Percentiles rank a stretch among this genome's conserved stretches.
Conservation (phyloP, 345 rosid genomes). For the Brassica cretica region DNA sequence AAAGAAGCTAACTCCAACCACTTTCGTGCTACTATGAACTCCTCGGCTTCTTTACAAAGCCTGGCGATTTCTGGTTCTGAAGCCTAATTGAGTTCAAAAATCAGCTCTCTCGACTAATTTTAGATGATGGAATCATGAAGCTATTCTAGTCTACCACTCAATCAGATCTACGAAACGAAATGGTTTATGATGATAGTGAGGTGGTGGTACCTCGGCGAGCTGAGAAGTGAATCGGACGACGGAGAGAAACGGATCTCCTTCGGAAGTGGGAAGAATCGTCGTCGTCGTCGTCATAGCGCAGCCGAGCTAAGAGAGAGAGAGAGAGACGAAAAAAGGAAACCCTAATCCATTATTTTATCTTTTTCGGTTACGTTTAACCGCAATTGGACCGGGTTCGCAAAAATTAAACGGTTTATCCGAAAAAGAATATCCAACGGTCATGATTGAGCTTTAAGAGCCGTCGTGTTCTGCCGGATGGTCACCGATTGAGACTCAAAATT, state of each 20-base stretch:
- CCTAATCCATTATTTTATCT: neutral
- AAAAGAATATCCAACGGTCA: neutral
- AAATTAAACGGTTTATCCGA: neutral
- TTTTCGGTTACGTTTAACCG: neutral
- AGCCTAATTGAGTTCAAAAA: conserved; percentile 44
- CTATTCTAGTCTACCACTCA: neutral
- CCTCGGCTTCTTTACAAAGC: conserved; percentile 80
- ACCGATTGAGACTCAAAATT: neutral
- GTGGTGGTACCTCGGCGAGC: neutral
- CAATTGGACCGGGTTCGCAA: neutral
- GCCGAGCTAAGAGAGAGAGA: neutral
- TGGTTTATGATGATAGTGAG: neutral
- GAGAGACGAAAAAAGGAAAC: neutral
- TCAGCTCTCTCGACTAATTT: neutral
- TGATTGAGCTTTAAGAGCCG: neutral
- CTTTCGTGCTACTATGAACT: conserved; percentile 55
- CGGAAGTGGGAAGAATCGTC: neutral
- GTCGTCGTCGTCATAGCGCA: neutral
- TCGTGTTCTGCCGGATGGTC: neutral
- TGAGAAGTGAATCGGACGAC: neutral
- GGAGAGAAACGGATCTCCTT: neutral
- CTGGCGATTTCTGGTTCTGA: conserved; percentile 73
- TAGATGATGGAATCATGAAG: neutral
- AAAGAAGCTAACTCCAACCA: conserved; percentile 83
- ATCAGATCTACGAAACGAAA: neutral